phyloP scores from a whole-genome alignment of 208 protist genomes.

The Leishmania gerbilli region DNA sequence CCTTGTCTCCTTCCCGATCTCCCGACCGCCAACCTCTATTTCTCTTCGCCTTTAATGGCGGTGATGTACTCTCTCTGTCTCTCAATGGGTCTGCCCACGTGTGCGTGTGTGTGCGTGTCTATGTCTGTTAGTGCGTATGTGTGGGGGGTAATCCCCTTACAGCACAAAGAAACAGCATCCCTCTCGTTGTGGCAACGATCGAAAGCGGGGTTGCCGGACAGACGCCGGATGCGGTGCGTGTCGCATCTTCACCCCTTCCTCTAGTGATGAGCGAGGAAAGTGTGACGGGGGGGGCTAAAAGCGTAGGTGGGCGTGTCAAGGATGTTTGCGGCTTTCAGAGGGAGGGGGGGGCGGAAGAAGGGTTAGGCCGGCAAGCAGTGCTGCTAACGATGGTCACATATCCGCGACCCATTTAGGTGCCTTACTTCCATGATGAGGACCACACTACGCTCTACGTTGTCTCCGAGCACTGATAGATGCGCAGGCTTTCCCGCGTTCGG shows the following conservation, averaged over 20 bases:
- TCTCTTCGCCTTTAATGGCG: not conserved
- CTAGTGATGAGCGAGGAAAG: not conserved
- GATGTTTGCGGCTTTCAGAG: not conserved
- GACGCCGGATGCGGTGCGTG: not conserved
- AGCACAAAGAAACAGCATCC: not conserved
- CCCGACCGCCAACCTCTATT: not conserved
- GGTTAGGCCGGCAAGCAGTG: not conserved
- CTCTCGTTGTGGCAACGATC: not conserved
- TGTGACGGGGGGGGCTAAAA: not conserved
- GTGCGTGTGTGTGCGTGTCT: not conserved
- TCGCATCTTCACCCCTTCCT: not conserved
- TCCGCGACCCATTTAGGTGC: not conserved
- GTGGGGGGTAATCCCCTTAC: not conserved
- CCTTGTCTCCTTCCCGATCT: not conserved
- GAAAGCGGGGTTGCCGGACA: no score
- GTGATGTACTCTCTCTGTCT: not conserved
- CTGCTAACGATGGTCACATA: not conserved
- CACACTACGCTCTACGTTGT: not conserved
- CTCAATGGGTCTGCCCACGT: not conserved
- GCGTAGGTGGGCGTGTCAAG: not conserved
- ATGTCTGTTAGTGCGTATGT: not conserved
- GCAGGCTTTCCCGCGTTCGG: not conserved
- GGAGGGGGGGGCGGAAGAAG: not conserved
- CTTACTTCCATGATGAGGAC: not conserved
- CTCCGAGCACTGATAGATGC: not conserved